Evolutionary conservation across 2,329 filamentous ascomycete species (phyloP), one percentile per base, ranked within the genome.

Genomic region (Paecilomyces variotii): DNA sequence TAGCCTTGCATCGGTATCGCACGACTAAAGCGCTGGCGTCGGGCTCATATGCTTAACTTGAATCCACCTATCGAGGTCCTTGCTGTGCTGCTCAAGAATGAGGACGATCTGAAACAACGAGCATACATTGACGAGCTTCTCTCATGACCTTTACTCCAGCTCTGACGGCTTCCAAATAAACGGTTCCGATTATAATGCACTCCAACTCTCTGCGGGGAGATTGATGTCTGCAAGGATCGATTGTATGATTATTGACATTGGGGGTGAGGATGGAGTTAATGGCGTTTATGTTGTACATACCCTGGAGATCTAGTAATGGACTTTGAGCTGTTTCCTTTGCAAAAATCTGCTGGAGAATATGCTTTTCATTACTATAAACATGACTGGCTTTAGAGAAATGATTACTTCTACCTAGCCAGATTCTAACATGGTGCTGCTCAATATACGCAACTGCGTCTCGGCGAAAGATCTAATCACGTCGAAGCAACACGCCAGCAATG

Each of bases 31-130:
- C 87, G 94, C 34, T 99, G 94, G 94, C 84, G 89, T 70, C 85
- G 94, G 53, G 94, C 94, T 3, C 82, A 96, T 57, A 81, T 80
- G 58, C 79, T 99, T n/a, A 87, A 88, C 2, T 80, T 99, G n/a
- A 82, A 87, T 32, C 94, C 94, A 1, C 93, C 94, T 0, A 82
- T 96, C 27, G 93, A 97, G 73, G 91, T 97, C 2, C 81, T 97
- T 4, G 90, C 91, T 0, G 89, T 97, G 14, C 76, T 97, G 53
- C 67, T 96, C 57, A 87, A 86, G 68, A 76, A 82, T 4, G 82
- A 73, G 56, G 64, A 67, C 4, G 61, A 60, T n/a, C 59, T 62
- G 12, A 68, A 68, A 14, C 83, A 94, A 74, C 81, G 79, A 63
- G 89, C 92, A 25, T 84, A 92, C 84, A 69, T 80, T 82, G 78